phyloP scores from a whole-genome alignment of 208 protist genomes.

The Wallacemonas sp. region DNA sequence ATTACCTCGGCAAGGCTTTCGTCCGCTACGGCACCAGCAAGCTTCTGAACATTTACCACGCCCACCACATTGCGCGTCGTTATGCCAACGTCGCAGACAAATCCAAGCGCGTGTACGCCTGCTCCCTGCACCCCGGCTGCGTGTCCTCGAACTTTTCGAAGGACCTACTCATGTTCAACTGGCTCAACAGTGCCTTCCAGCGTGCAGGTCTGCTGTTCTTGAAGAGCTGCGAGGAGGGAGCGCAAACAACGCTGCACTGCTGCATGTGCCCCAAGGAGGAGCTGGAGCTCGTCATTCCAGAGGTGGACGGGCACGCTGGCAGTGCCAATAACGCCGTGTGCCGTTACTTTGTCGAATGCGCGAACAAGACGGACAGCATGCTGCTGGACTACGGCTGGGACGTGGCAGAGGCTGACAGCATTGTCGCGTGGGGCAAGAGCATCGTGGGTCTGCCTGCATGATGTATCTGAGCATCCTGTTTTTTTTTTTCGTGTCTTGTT shows the following conservation, averaged over 20 bases:
- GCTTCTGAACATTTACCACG: slow-evolving; percentile 85
- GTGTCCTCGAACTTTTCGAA: slow-evolving; percentile 70
- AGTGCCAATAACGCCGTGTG: slow-evolving; percentile 36
- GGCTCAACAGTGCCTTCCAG: slow-evolving; percentile 32
- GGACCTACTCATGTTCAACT: slow-evolving; percentile 39
- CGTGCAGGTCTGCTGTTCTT: slow-evolving; percentile 50
- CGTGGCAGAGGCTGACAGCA: slow-evolving; percentile 58
- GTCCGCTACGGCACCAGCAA: slow-evolving; percentile 85
- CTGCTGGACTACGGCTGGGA: slow-evolving; percentile 83
- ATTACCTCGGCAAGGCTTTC: slow-evolving; percentile 41
- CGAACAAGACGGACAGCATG: slow-evolving; percentile 60
- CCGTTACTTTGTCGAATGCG: slow-evolving; percentile 88
- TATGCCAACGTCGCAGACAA: slow-evolving; percentile 28
- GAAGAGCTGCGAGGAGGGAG: slow-evolving; percentile 73
- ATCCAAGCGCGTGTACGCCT: slow-evolving; percentile 50
- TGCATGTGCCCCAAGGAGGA: slow-evolving; percentile 78
- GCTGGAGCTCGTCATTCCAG: slow-evolving; percentile 58
- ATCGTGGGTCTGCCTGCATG: slow-evolving; percentile 43
- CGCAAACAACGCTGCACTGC: slow-evolving; percentile 88
- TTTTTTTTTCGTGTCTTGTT: background rate
- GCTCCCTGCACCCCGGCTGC: slow-evolving; percentile 84
- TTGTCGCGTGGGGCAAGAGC: slow-evolving; percentile 69
- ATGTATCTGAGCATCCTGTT: background rate
- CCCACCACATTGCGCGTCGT: slow-evolving; percentile 70
- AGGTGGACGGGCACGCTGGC: background rate